These are phyloP conservation scores for Rhododendron kiyosumense DNA, from an alignment of 148 eudicot species.

Conservation along the genomic window DNA sequence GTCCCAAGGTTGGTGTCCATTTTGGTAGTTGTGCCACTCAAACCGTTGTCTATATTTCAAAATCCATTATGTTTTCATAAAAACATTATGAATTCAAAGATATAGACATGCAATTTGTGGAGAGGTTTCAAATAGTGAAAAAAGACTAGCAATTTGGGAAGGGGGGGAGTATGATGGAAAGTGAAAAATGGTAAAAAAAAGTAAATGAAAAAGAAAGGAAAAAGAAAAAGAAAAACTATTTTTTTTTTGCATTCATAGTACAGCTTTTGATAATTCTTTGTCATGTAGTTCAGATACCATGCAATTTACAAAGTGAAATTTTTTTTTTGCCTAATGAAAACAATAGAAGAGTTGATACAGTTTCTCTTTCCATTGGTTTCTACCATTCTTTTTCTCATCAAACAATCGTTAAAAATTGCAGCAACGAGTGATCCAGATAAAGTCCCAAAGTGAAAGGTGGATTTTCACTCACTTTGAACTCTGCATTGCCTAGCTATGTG, in stretches of 20 bases:
- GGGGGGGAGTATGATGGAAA: background rate
- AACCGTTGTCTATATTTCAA: too few species aligned
- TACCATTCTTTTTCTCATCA: background rate
- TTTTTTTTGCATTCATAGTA: background rate
- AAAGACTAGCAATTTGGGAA: background rate
- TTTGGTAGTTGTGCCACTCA: background rate
- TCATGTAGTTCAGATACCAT: background rate
- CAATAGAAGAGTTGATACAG: background rate
- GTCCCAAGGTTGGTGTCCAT: background rate
- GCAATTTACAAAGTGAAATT: background rate
- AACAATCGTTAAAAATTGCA: background rate
- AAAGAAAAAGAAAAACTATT: background rate
- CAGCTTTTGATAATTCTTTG: background rate
- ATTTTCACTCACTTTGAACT: background rate
- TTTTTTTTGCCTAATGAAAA: background rate
- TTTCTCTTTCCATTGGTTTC: background rate
- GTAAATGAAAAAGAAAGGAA: background rate
- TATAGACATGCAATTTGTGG: background rate
- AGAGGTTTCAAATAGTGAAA: background rate
- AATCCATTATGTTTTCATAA: too few species aligned
- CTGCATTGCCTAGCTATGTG: conserved; percentile 16
- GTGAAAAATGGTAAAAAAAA: background rate
- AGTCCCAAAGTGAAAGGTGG: background rate
- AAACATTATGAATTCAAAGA: too few species aligned
- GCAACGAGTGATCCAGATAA: background rate